Percentiles rank a stretch among this genome's conserved stretches.
Conservation (phyloP, 768 basidiomycete species). For the Tephrocybe sp. region DNA sequence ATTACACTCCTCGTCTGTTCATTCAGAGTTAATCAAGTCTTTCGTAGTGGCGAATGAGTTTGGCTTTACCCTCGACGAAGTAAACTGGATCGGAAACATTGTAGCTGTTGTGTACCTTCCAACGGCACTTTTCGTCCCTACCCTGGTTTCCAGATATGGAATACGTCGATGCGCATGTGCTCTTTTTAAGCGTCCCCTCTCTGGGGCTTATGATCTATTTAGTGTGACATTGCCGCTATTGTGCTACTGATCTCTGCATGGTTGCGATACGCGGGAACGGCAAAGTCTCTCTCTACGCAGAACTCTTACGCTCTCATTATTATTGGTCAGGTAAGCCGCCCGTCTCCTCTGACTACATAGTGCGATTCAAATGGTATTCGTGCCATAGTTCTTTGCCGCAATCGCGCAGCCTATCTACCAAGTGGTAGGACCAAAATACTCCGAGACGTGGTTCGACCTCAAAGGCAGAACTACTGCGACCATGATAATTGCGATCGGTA, state of each 20-base stretch:
- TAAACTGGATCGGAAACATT: constrained; percentile 83
- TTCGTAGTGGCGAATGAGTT: constrained; percentile 60
- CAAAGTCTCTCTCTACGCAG: constrained; percentile 45
- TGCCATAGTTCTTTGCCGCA: constrained; percentile 54
- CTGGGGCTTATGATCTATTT: not conserved
- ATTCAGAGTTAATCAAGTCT: not conserved
- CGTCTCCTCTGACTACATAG: not conserved
- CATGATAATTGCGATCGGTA: constrained; percentile 55
- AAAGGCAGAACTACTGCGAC: constrained; percentile 77
- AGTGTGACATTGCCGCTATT: constrained; percentile 64
- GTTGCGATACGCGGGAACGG: constrained; percentile 76
- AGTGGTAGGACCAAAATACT: constrained; percentile 77
- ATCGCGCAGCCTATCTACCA: constrained; percentile 75
- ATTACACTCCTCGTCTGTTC: not conserved
- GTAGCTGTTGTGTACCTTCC: constrained; percentile 64
- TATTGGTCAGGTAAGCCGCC: constrained; percentile 62
- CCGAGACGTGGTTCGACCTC: constrained; percentile 82
- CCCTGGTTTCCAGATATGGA: constrained; percentile 57
- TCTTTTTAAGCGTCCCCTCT: not conserved
- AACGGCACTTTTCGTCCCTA: constrained; percentile 57
- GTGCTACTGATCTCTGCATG: constrained; percentile 64
- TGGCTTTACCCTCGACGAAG: constrained; percentile 64
- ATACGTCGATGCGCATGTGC: constrained; percentile 59
- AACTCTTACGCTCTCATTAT: constrained; percentile 68
- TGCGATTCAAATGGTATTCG: not conserved